Evolutionary conservation across 345 rosid species (phyloP).

Genomic region (Dipteronia sinensis): DNA sequence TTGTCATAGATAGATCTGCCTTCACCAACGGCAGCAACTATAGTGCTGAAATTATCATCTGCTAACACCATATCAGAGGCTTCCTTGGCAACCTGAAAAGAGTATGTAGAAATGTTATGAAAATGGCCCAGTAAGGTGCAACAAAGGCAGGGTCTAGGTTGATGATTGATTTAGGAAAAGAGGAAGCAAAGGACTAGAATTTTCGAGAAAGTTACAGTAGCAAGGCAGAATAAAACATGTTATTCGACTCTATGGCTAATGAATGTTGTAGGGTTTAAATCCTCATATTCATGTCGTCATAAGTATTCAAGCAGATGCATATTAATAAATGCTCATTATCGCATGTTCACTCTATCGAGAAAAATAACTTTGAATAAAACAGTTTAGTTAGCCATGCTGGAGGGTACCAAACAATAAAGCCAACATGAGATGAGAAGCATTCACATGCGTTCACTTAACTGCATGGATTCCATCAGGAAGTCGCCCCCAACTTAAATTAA

Average conservation of each 20-base stretch:
- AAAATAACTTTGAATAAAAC: constrained; percentile 4
- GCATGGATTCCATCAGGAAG: not conserved
- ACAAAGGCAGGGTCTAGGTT: not conserved
- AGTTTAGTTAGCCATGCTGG: not conserved
- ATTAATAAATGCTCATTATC: not conserved
- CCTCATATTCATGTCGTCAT: not conserved
- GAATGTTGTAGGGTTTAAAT: not conserved
- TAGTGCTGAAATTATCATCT: constrained; percentile 96
- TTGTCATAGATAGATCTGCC: constrained; percentile 93
- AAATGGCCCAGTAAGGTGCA: not conserved
- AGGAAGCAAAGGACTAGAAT: not conserved
- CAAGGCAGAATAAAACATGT: not conserved
- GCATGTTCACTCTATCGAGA: not conserved
- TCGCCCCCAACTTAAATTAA: not conserved
- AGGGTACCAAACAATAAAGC: not conserved
- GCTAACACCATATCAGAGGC: constrained; percentile 99
- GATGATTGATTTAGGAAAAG: not conserved
- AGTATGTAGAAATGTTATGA: not conserved
- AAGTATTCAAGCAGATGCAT: not conserved
- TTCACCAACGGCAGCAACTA: constrained; percentile 97
- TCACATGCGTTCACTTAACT: not conserved
- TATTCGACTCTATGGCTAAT: not conserved
- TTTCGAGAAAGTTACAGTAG: not conserved
- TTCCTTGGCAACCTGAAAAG: constrained; percentile 89
- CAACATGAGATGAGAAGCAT: not conserved